Percentiles rank a stretch among this genome's conserved stretches.
phyloP scores from a whole-genome alignment of 2,329 filamentous ascomycete genomes.

The Leptosphaerulina australis region DNA sequence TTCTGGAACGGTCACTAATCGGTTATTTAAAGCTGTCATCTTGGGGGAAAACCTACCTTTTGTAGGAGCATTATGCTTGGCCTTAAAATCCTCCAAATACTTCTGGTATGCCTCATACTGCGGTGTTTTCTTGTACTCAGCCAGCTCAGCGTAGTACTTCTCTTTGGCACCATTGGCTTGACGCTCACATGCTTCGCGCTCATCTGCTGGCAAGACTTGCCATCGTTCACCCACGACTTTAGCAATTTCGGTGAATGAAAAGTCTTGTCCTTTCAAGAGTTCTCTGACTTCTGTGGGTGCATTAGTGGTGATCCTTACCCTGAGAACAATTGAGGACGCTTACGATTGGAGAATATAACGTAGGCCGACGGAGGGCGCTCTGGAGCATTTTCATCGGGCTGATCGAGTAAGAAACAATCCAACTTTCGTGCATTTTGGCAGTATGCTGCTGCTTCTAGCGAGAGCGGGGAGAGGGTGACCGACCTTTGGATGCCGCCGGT shows the following conservation, averaged over 20 bases:
- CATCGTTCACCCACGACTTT: constrained; percentile 82
- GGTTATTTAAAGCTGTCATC: constrained; percentile 3
- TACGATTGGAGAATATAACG: constrained; percentile 84
- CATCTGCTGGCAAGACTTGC: constrained; percentile 70
- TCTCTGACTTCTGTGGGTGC: constrained; percentile 71
- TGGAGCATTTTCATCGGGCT: constrained; percentile 80
- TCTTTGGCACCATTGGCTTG: constrained; percentile 77
- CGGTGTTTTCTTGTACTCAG: constrained; percentile 77
- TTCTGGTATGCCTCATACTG: constrained; percentile 71
- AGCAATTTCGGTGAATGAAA: constrained; percentile 83
- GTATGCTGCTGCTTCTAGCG: neutral
- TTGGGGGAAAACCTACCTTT: constrained; percentile 38
- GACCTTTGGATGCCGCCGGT: constrained; percentile 78
- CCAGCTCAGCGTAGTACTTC: constrained; percentile 73
- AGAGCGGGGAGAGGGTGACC: constrained; percentile 25
- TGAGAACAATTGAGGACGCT: constrained; percentile 44
- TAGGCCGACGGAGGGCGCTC: constrained; percentile 82
- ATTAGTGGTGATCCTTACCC: constrained; percentile 24
- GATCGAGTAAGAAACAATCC: constrained; percentile 24
- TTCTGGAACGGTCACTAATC: constrained; percentile 40
- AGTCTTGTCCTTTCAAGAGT: constrained; percentile 73
- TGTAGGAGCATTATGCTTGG: constrained; percentile 61
- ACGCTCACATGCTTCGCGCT: constrained; percentile 75
- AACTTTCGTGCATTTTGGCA: neutral
- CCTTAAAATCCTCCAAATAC: constrained; percentile 79